Evolutionary conservation across 73 alveolate genomes (phyloP), one percentile per base, ranked within the genome.

Genomic region (Uronychia binucleata): DNA sequence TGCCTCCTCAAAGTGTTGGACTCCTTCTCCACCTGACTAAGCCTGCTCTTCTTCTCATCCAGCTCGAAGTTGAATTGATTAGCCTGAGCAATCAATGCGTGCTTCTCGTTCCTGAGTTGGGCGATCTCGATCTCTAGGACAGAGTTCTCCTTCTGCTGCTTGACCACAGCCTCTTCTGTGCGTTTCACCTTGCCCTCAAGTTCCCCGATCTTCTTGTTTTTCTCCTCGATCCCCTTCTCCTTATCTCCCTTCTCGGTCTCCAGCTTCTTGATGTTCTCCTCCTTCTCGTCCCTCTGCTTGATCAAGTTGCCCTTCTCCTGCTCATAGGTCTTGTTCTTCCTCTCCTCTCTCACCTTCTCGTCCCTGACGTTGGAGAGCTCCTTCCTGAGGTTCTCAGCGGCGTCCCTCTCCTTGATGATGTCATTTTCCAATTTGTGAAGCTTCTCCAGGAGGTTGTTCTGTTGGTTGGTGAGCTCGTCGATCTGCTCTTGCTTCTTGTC

Each of bases 271-370:
- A 88, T 92, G 57, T 79, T 92, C 75, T 86, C 93, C 81, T 85
- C 95, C 85, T 81, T 84, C 74, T 93, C 94, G 77, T 86, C 60
- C 85, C 80, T 79, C 31, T 85, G 74, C 83, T 82, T 87, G 75
- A 92, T 90, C 81, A 86, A 86, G 35, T 83, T 90, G 79, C 90
- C 94, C 92, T 92, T 93, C 57, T 86, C 95, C 60, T 83, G 93
- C 67, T 94, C 94, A 59, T 77, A 85, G 77, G 95, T 77, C 89
- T 86, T 79, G 77, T 79, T 87, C 86, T 82, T 92, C 82, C 92
- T 86, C 83, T 92, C 96, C 74, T 93, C 78, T 59, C 86, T 81
- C 79, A 80, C 86, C 58, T 84, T 81, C 84, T 76, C 87, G 30
- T 77, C 92, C 67, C 59, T 87, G 60, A 83, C 90, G 83, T 94